Conservation (phyloP, 768 basidiomycete genomes). For the Leccinum subtestaceum region DNA sequence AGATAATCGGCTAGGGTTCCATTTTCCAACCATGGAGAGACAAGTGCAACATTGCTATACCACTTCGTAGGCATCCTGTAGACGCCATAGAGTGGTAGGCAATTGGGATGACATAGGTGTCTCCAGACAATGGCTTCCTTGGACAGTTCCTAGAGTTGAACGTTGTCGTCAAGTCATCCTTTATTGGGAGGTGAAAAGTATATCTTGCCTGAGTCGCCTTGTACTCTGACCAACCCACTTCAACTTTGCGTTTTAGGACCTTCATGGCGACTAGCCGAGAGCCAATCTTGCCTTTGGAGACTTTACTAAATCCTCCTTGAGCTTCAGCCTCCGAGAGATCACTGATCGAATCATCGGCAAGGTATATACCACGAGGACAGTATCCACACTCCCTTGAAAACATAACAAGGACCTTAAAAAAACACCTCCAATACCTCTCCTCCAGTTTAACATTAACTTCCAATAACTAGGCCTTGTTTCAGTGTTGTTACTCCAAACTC, state of each 20-base stretch:
- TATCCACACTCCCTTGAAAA: too few species aligned
- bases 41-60: constrained; percentile 23
- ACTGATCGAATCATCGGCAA: too few species aligned
- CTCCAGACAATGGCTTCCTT: constrained; percentile 36
- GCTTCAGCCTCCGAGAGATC: too few species aligned
- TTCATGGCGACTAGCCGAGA: constrained; percentile 32
- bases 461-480: constrained; percentile 19
- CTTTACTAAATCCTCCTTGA: constrained; percentile 22
- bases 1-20: constrained; percentile 34
- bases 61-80: constrained; percentile 18
- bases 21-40: constrained; percentile 41
- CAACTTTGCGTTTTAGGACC: constrained; percentile 1
- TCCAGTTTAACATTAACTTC: constrained; percentile 14
- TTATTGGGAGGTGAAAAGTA: neutral
- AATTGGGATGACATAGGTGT: constrained; percentile 33
- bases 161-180: neutral
- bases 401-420: neutral
- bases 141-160: constrained; percentile 20
- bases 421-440: constrained; percentile 15
- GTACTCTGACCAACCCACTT: neutral
- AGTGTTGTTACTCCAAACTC: neutral
- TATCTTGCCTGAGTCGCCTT: constrained; percentile 7
- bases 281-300: constrained; percentile 18
- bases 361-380: too few species aligned
- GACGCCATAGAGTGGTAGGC: constrained; percentile 36